These are phyloP conservation scores for Calonectria montana DNA, from an alignment of 2,329 filamentous ascomycete genomes.

Conservation along the genomic window DNA sequence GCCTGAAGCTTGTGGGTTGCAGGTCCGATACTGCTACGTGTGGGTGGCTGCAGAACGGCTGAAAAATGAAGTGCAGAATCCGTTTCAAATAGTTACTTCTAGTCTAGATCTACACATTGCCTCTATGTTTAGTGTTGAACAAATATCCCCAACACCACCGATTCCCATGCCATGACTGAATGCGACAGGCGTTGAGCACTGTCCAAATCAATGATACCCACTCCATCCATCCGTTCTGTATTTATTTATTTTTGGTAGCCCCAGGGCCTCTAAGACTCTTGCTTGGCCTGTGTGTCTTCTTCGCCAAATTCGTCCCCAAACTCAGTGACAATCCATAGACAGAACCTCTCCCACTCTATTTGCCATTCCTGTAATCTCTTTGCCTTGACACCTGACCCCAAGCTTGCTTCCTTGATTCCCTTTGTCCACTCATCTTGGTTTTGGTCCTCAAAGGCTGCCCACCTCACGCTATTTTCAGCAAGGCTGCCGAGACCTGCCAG, in stretches of 20 bases:
- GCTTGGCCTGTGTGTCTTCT: conserved; percentile 22
- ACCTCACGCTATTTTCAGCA: conserved; percentile 92
- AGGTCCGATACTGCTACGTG: not conserved
- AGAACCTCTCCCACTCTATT: conserved; percentile 88
- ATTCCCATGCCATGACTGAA: not conserved
- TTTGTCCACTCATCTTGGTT: conserved; percentile 75
- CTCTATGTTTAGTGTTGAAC: conserved; percentile 23
- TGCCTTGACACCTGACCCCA: conserved; percentile 78
- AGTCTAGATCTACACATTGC: conserved; percentile 3
- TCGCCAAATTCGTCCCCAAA: conserved; percentile 72
- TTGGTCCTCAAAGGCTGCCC: conserved; percentile 90
- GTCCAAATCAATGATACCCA: not conserved
- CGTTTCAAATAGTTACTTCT: not conserved
- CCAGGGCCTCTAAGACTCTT: not conserved
- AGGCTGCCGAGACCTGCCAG: conserved; percentile 86
- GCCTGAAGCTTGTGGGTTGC: not conserved
- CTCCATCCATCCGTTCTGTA: not conserved
- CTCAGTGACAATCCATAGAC: conserved; percentile 87
- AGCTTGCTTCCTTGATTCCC: conserved; percentile 78
- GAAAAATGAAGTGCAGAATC: not conserved
- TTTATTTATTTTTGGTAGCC: not conserved
- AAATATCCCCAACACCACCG: not conserved
- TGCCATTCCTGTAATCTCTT: conserved; percentile 82
- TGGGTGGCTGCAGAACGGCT: not conserved
- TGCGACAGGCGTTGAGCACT: conserved; percentile 18